phyloP scores from a whole-genome alignment of 164 flowering plant genomes.

The Nelumbo lutea region DNA sequence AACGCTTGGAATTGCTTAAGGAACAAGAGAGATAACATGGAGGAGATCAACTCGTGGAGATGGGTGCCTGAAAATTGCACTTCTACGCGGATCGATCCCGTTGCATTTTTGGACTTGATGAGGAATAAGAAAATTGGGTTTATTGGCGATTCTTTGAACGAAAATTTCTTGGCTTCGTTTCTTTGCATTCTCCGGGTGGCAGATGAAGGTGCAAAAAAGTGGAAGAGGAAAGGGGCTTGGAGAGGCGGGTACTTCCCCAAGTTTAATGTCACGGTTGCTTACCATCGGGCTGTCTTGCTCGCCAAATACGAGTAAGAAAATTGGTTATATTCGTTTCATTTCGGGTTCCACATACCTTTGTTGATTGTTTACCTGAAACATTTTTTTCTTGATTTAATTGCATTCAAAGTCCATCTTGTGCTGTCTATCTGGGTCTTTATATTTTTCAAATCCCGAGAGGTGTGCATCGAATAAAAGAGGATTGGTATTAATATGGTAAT shows the following conservation, averaged over 20 bases:
- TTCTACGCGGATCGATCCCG: constrained; percentile 50
- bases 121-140: constrained; percentile 73
- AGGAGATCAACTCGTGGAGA: constrained; percentile 69
- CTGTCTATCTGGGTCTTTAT: too few species aligned
- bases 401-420: background rate
- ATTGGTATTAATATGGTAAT: too few species aligned
- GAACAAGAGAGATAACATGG: constrained; percentile 77
- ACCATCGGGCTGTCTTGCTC: constrained; percentile 91
- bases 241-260: constrained; percentile 87
- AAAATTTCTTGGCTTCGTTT: constrained; percentile 76
- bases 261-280: constrained; percentile 86
- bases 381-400: background rate
- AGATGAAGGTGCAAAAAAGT: constrained; percentile 69
- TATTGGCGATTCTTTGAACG: constrained; percentile 92
- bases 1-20: constrained; percentile 88
- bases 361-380: constrained; percentile 4
- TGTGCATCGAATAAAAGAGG: too few species aligned
- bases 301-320: constrained; percentile 75
- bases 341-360: background rate
- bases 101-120: constrained; percentile 52
- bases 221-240: constrained; percentile 98
- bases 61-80: constrained; percentile 72
- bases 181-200: constrained; percentile 63
- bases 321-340: background rate
- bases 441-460: too few species aligned